Conservation (phyloP, 2,329 filamentous ascomycete species). For the Xylariaceae sp. region DNA sequence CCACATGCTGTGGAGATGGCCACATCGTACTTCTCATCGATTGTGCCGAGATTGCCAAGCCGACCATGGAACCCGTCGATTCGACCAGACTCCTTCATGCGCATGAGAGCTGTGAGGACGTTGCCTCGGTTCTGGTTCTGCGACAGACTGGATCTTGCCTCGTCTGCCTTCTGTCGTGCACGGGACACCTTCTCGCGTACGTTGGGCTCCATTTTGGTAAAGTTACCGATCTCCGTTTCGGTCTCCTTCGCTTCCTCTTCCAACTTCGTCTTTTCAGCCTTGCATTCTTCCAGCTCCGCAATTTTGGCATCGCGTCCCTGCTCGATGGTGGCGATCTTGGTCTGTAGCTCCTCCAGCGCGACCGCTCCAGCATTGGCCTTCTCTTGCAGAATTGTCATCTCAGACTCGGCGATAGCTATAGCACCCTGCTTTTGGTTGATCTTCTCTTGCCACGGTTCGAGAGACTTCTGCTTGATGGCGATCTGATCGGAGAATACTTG, state of each 20-base stretch:
- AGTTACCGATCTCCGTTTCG: slow-evolving; percentile 66
- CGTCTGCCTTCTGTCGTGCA: slow-evolving; percentile 90
- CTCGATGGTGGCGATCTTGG: slow-evolving; percentile 71
- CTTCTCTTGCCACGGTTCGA: slow-evolving; percentile 96
- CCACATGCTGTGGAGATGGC: slow-evolving; percentile 97
- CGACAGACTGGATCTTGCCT: slow-evolving; percentile 84
- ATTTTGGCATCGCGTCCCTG: slow-evolving; percentile 67
- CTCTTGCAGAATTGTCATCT: slow-evolving; percentile 86
- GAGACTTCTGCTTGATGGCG: slow-evolving; percentile 81
- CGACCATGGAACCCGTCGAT: slow-evolving; percentile 97
- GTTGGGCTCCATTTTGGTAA: slow-evolving; percentile 74
- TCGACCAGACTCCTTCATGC: slow-evolving; percentile 90
- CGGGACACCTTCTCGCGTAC: slow-evolving; percentile 81
- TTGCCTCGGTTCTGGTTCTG: slow-evolving; percentile 90
- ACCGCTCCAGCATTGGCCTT: slow-evolving; percentile 83
- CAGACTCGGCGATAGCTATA: slow-evolving; percentile 91
- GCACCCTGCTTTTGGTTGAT: slow-evolving; percentile 94
- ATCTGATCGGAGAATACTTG: slow-evolving; percentile 93
- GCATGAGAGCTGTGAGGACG: slow-evolving; percentile 86
- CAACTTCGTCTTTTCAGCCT: slow-evolving; percentile 66
- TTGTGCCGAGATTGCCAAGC: slow-evolving; percentile 88
- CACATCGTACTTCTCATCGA: slow-evolving; percentile 90
- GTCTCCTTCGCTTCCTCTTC: slow-evolving; percentile 72
- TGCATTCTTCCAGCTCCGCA: slow-evolving; percentile 70
- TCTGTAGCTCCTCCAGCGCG: slow-evolving; percentile 76